Conservation (phyloP, 73 alveolate genomes). For the Tetrahymena malaccensis region DNA sequence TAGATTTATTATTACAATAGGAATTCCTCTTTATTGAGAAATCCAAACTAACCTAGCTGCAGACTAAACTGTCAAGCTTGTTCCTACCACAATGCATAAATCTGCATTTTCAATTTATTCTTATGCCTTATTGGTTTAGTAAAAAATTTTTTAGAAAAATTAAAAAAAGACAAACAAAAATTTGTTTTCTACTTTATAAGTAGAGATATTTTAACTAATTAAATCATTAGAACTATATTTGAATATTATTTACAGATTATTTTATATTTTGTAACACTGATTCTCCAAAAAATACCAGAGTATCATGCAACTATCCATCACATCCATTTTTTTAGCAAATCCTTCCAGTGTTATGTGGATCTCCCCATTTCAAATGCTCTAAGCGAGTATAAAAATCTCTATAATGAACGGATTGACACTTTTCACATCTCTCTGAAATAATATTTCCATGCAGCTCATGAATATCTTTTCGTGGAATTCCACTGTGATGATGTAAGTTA, state of each 20-base stretch:
- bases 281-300: background rate
- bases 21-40: background rate
- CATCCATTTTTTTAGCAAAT: background rate
- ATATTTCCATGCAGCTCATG: constrained; percentile 54
- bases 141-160: background rate
- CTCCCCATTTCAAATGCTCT: background rate
- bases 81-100: background rate
- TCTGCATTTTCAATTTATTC: background rate
- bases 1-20: background rate
- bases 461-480: constrained; percentile 48
- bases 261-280: background rate
- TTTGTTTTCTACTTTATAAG: background rate
- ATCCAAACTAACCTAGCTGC: background rate
- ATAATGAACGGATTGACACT: background rate
- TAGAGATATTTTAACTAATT: background rate
- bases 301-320: background rate
- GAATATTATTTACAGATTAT: background rate
- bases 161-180: background rate
- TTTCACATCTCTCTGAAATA: background rate
- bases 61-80: background rate
- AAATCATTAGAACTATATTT: no score
- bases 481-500: constrained; percentile 58
- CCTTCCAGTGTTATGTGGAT: background rate
- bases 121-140: background rate
- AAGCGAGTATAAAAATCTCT: constrained; percentile 10